Conservation (phyloP, 2,329 filamentous ascomycete genomes). For the Fusarium dlaminii region DNA sequence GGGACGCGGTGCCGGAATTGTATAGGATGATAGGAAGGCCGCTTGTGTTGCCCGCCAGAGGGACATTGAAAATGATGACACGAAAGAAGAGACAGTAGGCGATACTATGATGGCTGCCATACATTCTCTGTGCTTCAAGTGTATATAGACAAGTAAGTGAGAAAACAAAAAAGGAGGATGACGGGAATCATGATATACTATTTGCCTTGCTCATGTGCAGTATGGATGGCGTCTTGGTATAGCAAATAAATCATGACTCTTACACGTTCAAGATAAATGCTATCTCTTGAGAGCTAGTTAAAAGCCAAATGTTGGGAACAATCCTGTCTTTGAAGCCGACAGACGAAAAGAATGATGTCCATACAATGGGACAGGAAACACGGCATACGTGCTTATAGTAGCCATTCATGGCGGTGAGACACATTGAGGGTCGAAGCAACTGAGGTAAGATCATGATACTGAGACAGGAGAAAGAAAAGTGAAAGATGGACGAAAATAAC, state of each 20-base stretch:
- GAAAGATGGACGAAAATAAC: slow-evolving; percentile 16
- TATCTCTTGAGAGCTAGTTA: neutral
- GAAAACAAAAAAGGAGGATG: slow-evolving; percentile 24
- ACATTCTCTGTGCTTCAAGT: slow-evolving; percentile 26
- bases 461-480: neutral
- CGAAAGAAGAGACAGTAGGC: slow-evolving; percentile 23
- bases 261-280: neutral
- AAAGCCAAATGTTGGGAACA: neutral
- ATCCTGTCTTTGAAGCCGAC: neutral
- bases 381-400: neutral
- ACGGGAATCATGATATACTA: neutral
- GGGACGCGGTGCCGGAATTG: slow-evolving; percentile 23
- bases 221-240: neutral
- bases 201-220: neutral
- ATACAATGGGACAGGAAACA: neutral
- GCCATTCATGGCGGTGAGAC: slow-evolving; percentile 12
- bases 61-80: slow-evolving; percentile 21
- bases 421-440: neutral
- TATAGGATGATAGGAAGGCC: slow-evolving; percentile 32
- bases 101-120: slow-evolving; percentile 34
- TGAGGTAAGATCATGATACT: neutral
- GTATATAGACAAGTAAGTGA: slow-evolving; percentile 36
- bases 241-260: neutral
- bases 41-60: slow-evolving; percentile 20
- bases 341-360: neutral